Evolutionary conservation across 805 yeast genomes (phyloP).

Genomic region (Blastobotrys parvus): DNA sequence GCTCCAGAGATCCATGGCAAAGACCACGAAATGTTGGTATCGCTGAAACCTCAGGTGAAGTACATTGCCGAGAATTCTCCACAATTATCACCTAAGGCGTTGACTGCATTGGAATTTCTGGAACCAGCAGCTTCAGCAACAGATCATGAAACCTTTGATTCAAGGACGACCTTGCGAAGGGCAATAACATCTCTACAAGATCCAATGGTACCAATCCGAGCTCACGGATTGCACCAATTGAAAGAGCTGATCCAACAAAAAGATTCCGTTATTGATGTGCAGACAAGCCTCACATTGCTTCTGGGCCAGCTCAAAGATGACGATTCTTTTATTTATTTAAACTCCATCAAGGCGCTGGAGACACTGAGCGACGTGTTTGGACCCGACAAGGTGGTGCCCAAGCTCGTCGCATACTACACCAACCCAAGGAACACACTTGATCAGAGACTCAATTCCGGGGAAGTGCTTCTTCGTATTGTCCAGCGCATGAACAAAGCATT

Average conservation of each 20-base stretch:
- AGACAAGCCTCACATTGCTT: conserved; percentile 53
- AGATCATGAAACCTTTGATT: conserved; percentile 7
- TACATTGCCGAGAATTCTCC: conserved; percentile 6
- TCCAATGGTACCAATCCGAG: conserved; percentile 74
- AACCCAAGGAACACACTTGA: conserved; percentile 39
- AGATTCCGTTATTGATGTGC: conserved; percentile 42
- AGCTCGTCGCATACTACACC: conserved; percentile 32
- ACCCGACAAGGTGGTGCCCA: conserved; percentile 28
- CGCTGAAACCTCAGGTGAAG: conserved; percentile 14
- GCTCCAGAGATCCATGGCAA: conserved; percentile 21
- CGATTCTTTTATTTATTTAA: conserved; percentile 83
- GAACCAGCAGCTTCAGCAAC: background rate
- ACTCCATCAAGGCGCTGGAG: conserved; percentile 72
- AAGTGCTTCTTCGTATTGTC: conserved; percentile 58
- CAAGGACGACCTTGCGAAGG: conserved; percentile 32
- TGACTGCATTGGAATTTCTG: conserved; percentile 12
- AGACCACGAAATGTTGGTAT: conserved; percentile 9
- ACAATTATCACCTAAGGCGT: conserved; percentile 15
- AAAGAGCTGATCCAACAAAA: conserved; percentile 44
- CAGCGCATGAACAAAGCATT: conserved; percentile 42
- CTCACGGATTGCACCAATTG: conserved; percentile 68
- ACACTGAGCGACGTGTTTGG: conserved; percentile 43
- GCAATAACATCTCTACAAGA: conserved; percentile 68
- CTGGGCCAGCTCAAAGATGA: conserved; percentile 58
- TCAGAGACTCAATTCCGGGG: conserved; percentile 72